Conservation (phyloP, 139 green algal species). For the Deuterostichococcus epilithicus region DNA sequence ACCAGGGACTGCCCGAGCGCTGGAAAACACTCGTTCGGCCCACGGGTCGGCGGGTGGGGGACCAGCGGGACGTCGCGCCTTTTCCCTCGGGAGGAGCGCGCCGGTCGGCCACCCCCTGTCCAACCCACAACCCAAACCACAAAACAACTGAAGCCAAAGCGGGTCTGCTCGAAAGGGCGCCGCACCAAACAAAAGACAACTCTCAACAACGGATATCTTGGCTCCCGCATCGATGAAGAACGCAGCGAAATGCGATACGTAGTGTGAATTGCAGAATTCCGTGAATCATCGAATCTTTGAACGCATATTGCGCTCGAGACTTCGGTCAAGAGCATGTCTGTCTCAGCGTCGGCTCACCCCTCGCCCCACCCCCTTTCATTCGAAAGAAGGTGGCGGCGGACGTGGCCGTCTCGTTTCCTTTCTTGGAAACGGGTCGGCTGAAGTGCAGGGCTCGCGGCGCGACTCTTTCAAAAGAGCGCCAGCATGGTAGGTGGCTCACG, state of each 20-base stretch:
- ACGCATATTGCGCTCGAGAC: conserved; percentile 85
- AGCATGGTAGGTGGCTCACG: conserved; percentile 37
- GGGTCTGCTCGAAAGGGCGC: background rate
- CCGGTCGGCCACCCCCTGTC: conserved; percentile 9
- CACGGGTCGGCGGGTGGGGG: conserved; percentile 1
- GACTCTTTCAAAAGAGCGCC: conserved; percentile 14
- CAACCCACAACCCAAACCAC: conserved; percentile 27
- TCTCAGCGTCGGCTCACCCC: conserved; percentile 74
- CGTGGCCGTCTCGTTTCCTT: conserved; percentile 35
- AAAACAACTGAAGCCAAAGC: conserved; percentile 25
- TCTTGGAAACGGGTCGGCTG: conserved; percentile 32
- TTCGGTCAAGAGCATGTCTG: conserved; percentile 80
- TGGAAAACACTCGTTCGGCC: conserved; percentile 1
- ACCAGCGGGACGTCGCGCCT: background rate
- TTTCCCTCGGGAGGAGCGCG: background rate
- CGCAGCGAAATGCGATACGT: conserved; percentile 94
- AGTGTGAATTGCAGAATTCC: conserved; percentile 92
- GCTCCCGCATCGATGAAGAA: conserved; percentile 90
- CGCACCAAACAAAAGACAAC: conserved; percentile 60
- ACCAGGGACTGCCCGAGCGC: conserved; percentile 1
- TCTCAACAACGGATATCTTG: conserved; percentile 88
- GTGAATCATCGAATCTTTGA: conserved; percentile 94
- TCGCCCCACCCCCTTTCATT: conserved; percentile 25
- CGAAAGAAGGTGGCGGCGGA: conserved; percentile 20
- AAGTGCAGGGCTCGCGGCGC: conserved; percentile 48